Conservation (phyloP, 805 yeast genomes). For the Kuraishia capsulata region DNA sequence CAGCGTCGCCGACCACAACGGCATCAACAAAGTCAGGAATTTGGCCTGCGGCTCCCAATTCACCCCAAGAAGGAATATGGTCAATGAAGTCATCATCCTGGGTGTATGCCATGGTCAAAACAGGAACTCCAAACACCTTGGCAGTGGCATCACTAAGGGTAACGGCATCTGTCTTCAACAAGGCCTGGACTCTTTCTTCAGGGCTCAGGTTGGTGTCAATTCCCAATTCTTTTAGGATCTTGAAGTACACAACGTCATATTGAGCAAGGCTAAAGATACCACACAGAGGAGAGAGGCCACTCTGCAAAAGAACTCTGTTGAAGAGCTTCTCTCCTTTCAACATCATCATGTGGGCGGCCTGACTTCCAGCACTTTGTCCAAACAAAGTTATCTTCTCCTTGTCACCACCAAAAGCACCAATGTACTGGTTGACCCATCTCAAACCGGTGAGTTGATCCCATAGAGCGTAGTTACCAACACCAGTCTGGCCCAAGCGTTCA, state of each 20-base stretch:
- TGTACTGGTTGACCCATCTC: constrained; percentile 11
- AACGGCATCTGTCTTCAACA: background rate
- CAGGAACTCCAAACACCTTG: background rate
- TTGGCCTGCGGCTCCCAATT: constrained; percentile 5
- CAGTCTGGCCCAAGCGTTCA: constrained; percentile 3
- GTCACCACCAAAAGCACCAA: constrained; percentile 13
- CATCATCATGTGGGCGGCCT: constrained; percentile 5
- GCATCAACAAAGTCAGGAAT: constrained; percentile 6
- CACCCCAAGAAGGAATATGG: constrained; percentile 1
- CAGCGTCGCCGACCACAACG: constrained; percentile 7
- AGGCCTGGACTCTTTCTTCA: background rate
- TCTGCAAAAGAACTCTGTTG: constrained; percentile 7
- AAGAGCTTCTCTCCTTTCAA: constrained; percentile 5
- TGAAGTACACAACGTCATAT: constrained; percentile 8
- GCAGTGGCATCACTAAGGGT: background rate
- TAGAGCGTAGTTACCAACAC: constrained; percentile 9
- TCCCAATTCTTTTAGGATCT: constrained; percentile 7
- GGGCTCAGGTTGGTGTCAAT: constrained; percentile 1
- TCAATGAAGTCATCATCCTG: background rate
- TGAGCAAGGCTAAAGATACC: constrained; percentile 8
- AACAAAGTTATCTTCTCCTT: constrained; percentile 9
- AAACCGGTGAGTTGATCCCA: constrained; percentile 13
- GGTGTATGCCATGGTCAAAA: background rate
- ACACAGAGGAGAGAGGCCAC: constrained; percentile 10
- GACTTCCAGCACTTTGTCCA: constrained; percentile 14